Evolutionary conservation across 768 basidiomycete genomes (phyloP).

Genomic region (Naganishia randhawae): DNA sequence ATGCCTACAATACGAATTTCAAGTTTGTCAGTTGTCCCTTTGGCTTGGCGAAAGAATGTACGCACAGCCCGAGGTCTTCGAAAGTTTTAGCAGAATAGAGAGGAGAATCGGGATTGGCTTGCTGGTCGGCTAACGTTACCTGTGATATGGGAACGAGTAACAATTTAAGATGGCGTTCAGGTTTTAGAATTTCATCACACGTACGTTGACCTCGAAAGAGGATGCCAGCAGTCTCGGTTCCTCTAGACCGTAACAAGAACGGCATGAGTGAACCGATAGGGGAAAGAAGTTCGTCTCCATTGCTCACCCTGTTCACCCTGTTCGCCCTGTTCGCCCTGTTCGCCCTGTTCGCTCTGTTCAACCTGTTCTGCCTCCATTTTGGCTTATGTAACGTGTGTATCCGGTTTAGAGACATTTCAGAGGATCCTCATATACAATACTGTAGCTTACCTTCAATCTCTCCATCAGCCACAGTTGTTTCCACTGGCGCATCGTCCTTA

Average conservation of each 20-base stretch:
- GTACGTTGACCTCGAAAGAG: slow-evolving; percentile 27
- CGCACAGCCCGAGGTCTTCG: slow-evolving; percentile 90
- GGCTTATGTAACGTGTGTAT: neutral
- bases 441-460: neutral
- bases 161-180: neutral
- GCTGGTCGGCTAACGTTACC: slow-evolving; percentile 96
- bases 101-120: slow-evolving; percentile 92
- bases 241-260: neutral
- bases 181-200: neutral
- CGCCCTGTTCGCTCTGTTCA: neutral
- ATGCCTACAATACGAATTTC: slow-evolving; percentile 55
- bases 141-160: slow-evolving; percentile 44
- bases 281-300: neutral
- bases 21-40: neutral
- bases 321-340: neutral
- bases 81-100: slow-evolving; percentile 89
- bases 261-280: neutral
- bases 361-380: slow-evolving; percentile 6
- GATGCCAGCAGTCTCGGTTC: slow-evolving; percentile 22
- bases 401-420: neutral
- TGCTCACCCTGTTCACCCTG: slow-evolving; percentile 13
- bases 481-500: neutral
- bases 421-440: neutral
- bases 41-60: neutral
- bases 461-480: neutral